Conservation (phyloP, 148 eudicot species). For the Camellia granthamiana region DNA sequence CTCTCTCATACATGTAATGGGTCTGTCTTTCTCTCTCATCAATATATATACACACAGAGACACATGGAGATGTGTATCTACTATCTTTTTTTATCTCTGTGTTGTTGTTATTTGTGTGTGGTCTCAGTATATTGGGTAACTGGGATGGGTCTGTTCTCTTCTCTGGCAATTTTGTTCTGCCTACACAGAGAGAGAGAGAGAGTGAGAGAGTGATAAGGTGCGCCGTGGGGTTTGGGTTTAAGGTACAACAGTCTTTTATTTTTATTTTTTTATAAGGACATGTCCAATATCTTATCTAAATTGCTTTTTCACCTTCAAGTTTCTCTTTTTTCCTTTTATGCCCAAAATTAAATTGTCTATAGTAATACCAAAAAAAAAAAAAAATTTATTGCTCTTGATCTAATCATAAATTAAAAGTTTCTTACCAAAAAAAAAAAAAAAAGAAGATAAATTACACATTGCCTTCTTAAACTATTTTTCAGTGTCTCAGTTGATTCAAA, state of each 20-base stretch:
- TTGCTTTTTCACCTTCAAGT: background rate
- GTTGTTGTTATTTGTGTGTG: background rate
- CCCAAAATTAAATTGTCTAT: background rate
- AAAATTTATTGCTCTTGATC: too few relatives aligned
- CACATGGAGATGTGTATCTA: background rate
- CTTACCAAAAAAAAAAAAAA: too few relatives aligned
- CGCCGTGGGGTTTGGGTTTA: background rate
- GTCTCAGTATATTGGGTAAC: background rate
- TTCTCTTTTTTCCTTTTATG: background rate
- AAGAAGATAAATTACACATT: too few relatives aligned
- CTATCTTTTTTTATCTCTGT: background rate
- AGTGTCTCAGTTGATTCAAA: too few relatives aligned
- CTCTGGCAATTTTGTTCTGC: slow-evolving; percentile 4
- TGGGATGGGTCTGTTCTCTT: background rate
- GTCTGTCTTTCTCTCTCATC: background rate
- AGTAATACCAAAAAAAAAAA: too few relatives aligned
- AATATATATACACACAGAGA: background rate
- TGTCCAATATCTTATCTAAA: background rate
- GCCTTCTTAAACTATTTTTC: too few relatives aligned
- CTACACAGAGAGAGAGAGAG: background rate
- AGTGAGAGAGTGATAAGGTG: background rate
- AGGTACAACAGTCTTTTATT: background rate
- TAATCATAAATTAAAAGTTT: too few relatives aligned
- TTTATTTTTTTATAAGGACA: background rate
- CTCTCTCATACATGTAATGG: background rate